Conservation (phyloP, 1,284 basidiomycete species). For the Moesziomyces globuligerus region DNA sequence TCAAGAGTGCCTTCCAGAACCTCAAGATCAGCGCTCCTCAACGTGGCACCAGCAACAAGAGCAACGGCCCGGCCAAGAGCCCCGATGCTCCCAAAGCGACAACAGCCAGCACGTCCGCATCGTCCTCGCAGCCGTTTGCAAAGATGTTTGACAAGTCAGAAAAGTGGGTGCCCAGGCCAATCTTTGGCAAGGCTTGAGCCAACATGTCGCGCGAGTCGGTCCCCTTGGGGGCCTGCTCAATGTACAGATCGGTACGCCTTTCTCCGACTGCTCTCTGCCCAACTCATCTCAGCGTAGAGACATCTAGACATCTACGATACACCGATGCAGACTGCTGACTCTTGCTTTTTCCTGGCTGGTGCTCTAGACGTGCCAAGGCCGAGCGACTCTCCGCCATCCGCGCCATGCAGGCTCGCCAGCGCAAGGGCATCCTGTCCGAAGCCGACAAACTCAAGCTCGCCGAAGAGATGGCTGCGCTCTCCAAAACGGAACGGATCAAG, state of each 20-base stretch:
- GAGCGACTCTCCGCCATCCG: slow-evolving; percentile 53
- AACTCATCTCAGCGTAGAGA: too few relatives aligned
- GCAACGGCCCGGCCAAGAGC: not conserved
- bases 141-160: slow-evolving; percentile 54
- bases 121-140: slow-evolving; percentile 22
- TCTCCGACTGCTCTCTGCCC: not conserved
- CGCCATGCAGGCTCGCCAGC: slow-evolving; percentile 52
- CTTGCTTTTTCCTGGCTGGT: too few relatives aligned
- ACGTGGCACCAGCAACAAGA: slow-evolving; percentile 4
- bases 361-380: slow-evolving; percentile 55
- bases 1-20: slow-evolving; percentile 34
- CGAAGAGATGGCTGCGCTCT: slow-evolving; percentile 52
- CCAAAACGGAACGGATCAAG: slow-evolving; percentile 30
- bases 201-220: slow-evolving; percentile 1
- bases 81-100: not conserved
- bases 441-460: slow-evolving; percentile 53
- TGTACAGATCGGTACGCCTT: slow-evolving; percentile 40
- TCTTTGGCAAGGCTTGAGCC: slow-evolving; percentile 54
- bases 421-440: slow-evolving; percentile 51
- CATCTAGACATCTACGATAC: too few relatives aligned
- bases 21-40: slow-evolving; percentile 30
- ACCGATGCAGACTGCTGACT: too few relatives aligned
- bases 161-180: slow-evolving; percentile 59
- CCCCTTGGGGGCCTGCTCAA: too few relatives aligned
- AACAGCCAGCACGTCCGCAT: slow-evolving; percentile 1